Percentiles rank a stretch among this genome's conserved stretches.
phyloP scores from a whole-genome alignment of 2,329 filamentous ascomycete species.

The Endoconidiophora polonica region DNA sequence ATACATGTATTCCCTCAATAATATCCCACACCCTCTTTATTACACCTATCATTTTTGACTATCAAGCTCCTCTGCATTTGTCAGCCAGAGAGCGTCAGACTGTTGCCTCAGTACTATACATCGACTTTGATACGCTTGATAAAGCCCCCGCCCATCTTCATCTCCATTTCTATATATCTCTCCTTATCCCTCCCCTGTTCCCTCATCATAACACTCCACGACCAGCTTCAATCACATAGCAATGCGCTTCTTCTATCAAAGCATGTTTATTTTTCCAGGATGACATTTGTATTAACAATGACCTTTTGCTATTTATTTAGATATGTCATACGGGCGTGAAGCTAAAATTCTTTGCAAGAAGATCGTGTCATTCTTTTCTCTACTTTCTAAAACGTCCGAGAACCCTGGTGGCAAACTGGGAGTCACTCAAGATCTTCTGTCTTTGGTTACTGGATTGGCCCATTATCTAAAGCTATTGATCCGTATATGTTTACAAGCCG shows the following conservation, averaged over 20 bases:
- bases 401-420: conserved; percentile 78
- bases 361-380: conserved; percentile 91
- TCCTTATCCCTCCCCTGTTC: not conserved
- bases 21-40: not conserved
- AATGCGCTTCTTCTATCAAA: not conserved
- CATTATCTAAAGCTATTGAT: conserved; percentile 97
- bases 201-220: not conserved
- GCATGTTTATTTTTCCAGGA: conserved; percentile 1
- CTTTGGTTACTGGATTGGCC: conserved; percentile 83
- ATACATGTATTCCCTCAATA: not conserved
- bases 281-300: conserved; percentile 4
- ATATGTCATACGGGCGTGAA: conserved; percentile 80
- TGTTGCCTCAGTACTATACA: not conserved
- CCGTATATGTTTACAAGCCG: conserved; percentile 86
- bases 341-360: conserved; percentile 99
- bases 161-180: too few relatives aligned
- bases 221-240: too few relatives aligned
- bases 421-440: conserved; percentile 95
- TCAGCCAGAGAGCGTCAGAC: too few relatives aligned
- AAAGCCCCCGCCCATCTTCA: too few relatives aligned
- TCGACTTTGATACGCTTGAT: not conserved
- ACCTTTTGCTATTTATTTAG: conserved; percentile 26
- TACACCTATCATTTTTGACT: too few relatives aligned
- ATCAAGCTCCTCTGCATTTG: too few relatives aligned
- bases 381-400: conserved; percentile 89